Conservation (phyloP, 257 asterid species). For the Linaria vulgaris region DNA sequence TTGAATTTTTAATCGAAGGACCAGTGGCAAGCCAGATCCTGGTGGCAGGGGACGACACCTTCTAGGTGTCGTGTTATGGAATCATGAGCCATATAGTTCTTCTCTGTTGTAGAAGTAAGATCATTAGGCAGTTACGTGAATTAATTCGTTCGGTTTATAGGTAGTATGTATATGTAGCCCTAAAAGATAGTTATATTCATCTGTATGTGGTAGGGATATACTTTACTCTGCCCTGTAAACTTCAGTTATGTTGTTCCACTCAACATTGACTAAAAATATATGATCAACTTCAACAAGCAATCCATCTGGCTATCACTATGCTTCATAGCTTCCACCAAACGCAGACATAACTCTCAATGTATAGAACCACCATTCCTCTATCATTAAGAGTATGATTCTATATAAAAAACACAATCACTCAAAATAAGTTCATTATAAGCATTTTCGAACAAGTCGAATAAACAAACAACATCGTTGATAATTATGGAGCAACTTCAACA, state of each 20-base stretch:
- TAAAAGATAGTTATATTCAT: background rate
- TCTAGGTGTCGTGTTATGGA: background rate
- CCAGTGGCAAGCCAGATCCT: background rate
- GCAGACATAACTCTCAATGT: too few relatives aligned
- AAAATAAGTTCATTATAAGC: too few relatives aligned
- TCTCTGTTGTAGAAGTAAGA: background rate
- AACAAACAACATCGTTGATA: too few relatives aligned
- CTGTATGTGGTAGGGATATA: background rate
- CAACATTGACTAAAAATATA: too few relatives aligned
- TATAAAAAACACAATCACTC: too few relatives aligned
- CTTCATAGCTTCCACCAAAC: too few relatives aligned
- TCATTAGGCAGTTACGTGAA: background rate
- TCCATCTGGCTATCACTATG: too few relatives aligned
- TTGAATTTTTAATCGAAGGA: background rate
- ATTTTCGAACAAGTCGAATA: too few relatives aligned
- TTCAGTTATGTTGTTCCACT: background rate
- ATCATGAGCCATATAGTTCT: background rate
- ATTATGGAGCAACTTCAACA: too few relatives aligned
- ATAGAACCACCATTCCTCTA: too few relatives aligned
- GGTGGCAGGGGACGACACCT: background rate
- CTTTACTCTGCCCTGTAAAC: background rate
- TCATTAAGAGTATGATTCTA: too few relatives aligned
- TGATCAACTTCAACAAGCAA: too few relatives aligned
- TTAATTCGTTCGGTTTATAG: background rate
- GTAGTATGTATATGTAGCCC: background rate